phyloP scores from a whole-genome alignment of 2,329 filamentous ascomycete genomes.

The Penicillium rolfsii region DNA sequence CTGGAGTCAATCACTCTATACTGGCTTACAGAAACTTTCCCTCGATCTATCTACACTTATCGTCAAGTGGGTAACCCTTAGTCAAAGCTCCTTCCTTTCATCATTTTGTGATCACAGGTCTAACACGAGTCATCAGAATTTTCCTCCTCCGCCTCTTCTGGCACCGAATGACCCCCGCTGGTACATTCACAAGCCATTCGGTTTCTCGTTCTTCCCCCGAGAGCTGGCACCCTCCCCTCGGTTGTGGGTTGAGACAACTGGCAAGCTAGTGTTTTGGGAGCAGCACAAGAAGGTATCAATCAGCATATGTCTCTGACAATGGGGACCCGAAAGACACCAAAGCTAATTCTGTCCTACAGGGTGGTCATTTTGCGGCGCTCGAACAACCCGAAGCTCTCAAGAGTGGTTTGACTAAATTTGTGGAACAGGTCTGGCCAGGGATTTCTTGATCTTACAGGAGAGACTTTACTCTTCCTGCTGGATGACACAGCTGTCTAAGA shows the following conservation, averaged over 20 bases:
- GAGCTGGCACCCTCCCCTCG: conserved; percentile 49
- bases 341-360: conserved; percentile 31
- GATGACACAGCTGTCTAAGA: background rate
- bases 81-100: too few species aligned
- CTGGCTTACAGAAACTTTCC: conserved; percentile 46
- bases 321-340: background rate
- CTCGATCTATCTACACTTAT: conserved; percentile 40
- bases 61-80: conserved; percentile 30
- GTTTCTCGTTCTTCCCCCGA: conserved; percentile 51
- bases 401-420: conserved; percentile 46
- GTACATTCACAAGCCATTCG: conserved; percentile 51
- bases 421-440: conserved; percentile 35
- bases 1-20: conserved; percentile 42
- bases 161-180: conserved; percentile 29
- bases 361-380: conserved; percentile 59
- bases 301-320: background rate
- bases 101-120: background rate
- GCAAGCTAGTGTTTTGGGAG: conserved; percentile 44
- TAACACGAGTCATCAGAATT: conserved; percentile 14
- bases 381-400: conserved; percentile 50
- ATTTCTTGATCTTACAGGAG: background rate
- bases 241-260: conserved; percentile 41
- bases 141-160: conserved; percentile 23
- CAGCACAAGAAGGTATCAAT: conserved; percentile 40
- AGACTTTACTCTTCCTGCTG: too few species aligned